Evolutionary conservation across 352 stramenopile species (phyloP), one percentile per base, ranked within the genome.

Genomic region (Saprolegnia parasitica): DNA sequence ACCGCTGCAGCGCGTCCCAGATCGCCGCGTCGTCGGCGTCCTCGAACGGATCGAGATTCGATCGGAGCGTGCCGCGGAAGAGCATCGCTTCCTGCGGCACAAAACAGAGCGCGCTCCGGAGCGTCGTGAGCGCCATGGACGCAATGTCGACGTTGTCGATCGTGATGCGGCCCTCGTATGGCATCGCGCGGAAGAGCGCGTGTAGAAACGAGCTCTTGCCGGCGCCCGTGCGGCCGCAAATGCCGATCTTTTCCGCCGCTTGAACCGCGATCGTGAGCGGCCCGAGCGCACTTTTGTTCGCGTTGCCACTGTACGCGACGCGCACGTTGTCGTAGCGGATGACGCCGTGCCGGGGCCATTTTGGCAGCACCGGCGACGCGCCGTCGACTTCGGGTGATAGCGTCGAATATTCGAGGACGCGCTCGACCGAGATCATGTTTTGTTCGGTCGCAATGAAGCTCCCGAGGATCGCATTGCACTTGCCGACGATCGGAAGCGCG

Each of bases 141-240:
- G 80, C 72, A 11, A 94, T 76, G 13, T 87, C 71, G 54, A 96
- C 68, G 15, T 77, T 77, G 47, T 97, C 90, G 26, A 97, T 94
- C 13, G 55, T 10, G 49, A 97, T 83, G 13, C 71, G 72, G 0
- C 86, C 86, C 5, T 56, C 77, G 79, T 78, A 90, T 11, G 73
- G 58, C 1, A 90, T 83, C 4, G 76, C 78, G 45, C 90, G 81
- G 45, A 97, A 91, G 6, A 98, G 68, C 15, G 82, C 79, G 37
- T 90, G 84, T 39, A 97, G 56, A 15, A 98, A 75, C n/a, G 89
- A 92, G 29, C 81, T 92, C 72, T 98, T 98, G 24, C 92, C 92
- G 9, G 88, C 87, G 40, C 92, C 92, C 0, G 90, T 98, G 29
- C 90, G 87, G 1, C 90, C 91, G 32, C 86, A 91, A n/a, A 97